Base-by-base conservation (phyloP, 2,329 filamentous ascomycete genomes). In the Colletotrichum cuscutae region DNA sequence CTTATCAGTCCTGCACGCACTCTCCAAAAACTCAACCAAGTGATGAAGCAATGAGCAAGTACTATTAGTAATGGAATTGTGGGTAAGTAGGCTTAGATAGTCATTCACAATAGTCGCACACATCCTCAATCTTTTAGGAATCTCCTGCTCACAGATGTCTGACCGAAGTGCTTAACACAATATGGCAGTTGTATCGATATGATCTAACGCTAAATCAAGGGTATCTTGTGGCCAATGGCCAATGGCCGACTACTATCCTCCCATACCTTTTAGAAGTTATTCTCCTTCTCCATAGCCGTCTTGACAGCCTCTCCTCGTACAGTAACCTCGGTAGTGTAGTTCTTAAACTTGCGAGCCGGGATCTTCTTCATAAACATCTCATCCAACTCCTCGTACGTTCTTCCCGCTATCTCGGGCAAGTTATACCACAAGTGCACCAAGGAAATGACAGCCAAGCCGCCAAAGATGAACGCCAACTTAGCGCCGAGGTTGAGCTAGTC, bases 391-490 rank as follows among this genome's bases (percentile, higher is more conserved):
- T 79, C 76, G 54, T 77, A 78, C 0, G 77, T 76, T 7, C 77
- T 75, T 1, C 73, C 69, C 5, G 75, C 74, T 9, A 77, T 79
- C 74, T 81, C 80, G 7, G 86, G 86, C 81, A 83, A 78, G 65
- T 75, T 80, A 66, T 80, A 79, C 76, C 78, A 79, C 19, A 84
- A 49, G 73, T 78, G 83, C n/a, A 81, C 73, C 11, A 80, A 72
- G 28, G 75, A 80, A 9, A 82, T 54, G 3, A 81, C 71, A 9
- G 78, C 76, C 19, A 83, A 68, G 0, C 76, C 81, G 5, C 82
- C 82, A 75, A 85, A 85, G 3, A 86, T 76, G 53, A 86, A 86
- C 0, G 79, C 79, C 0, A 83, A 82, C 76, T 85, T 85, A 1
- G 81, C 83, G 3, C 79, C 79, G 2, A 84, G 74, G 65, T 84